Evolutionary conservation across 495 filamentous ascomycete species (phyloP), one percentile per base, ranked within the genome.

Genomic region (Xylaria bambusicola): DNA sequence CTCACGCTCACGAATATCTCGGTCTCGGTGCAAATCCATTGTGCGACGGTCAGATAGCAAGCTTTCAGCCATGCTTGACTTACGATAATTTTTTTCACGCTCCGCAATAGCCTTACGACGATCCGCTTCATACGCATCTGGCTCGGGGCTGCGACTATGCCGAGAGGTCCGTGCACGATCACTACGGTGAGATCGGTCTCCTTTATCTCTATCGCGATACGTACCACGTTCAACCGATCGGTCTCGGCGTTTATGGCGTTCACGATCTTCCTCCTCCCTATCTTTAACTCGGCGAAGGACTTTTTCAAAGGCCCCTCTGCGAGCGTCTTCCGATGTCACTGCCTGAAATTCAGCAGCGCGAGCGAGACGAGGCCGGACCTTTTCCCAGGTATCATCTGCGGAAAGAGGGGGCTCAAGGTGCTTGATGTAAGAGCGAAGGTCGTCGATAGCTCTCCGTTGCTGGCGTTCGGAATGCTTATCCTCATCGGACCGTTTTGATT

Each of bases 261-360:
- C 90, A 52, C 82, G 86, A 52, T 95, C 93, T 57, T 96, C 91
- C 51, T 97, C 93, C 49, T 95, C 90, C 70, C 93, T 92, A 68
- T 98, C 94, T 65, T 87, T 89, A 5, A 97, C 75, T 52, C 94
- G 91, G 38, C 91, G 88, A 58, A 97, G 86, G 64, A 91, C 82
- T 74, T 98, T 99, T 27, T 97, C 95, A 68, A 97, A 98, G 10
- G 92, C 95, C 55, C 83, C 79, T 26, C 86, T 84, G 47, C 93
- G 89, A 35, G 88, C 77, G 27, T 96, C 91, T 21, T 98, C 94
- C 9, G 88, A 84, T 51, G 89, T 81, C 24, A 98, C 79, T 18
- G 86, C 88, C 58, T 86, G 84, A 74, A 88, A 99, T 69, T 97
- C 94, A 12, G 92, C 84, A 29, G 82, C 84, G 55, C 88, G 88